Conservation (phyloP, 2,329 filamentous ascomycete genomes). For the Colletotrichum salicis region DNA sequence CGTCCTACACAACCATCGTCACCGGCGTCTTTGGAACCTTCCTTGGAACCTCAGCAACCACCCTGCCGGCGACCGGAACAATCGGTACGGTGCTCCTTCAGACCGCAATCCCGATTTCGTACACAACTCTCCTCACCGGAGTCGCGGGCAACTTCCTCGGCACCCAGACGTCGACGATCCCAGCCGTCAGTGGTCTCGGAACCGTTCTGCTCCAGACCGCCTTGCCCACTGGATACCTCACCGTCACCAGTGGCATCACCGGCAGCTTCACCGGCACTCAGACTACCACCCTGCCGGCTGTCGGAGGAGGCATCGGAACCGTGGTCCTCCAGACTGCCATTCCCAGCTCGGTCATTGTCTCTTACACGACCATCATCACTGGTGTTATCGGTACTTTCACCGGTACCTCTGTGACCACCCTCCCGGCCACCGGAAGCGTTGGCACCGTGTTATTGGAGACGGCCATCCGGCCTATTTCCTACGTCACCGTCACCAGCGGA, state of each 20-base stretch:
- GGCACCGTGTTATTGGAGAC: constrained; percentile 23
- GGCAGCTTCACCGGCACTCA: constrained; percentile 13
- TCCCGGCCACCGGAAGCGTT: constrained; percentile 11
- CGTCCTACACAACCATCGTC: neutral
- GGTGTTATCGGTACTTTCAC: constrained; percentile 5
- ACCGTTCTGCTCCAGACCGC: constrained; percentile 23
- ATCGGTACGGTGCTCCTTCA: constrained; percentile 12
- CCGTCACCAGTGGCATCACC: constrained; percentile 10
- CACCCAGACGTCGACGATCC: constrained; percentile 10
- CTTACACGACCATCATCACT: constrained; percentile 21
- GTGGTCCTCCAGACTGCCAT: constrained; percentile 13
- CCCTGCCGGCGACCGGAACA: neutral
- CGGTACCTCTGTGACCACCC: constrained; percentile 1
- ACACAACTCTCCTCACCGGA: constrained; percentile 14
- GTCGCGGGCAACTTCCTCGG: constrained; percentile 7
- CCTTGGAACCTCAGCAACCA: neutral
- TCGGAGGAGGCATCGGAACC: constrained; percentile 4
- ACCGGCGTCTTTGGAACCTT: constrained; percentile 6
- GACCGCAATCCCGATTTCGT: constrained; percentile 19
- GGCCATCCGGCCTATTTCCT: constrained; percentile 11
- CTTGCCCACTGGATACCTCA: constrained; percentile 5
- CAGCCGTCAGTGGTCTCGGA: neutral
- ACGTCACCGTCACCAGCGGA: constrained; percentile 8
- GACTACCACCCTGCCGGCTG: constrained; percentile 1
- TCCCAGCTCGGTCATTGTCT: neutral